Conservation (phyloP, 305 asterid species). For the Fraxinus paxiana region DNA sequence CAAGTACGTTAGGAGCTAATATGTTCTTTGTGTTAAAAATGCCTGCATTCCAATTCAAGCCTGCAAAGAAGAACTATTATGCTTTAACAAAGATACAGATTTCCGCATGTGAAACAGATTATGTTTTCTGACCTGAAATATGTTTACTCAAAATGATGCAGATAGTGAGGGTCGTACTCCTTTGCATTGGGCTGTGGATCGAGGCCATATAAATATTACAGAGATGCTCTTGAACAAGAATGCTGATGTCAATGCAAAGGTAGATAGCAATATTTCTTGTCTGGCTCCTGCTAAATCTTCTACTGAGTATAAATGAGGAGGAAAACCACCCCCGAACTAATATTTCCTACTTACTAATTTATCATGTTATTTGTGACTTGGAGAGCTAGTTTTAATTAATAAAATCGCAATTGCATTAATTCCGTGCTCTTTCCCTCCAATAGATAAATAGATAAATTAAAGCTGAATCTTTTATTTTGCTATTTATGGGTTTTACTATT, state of each 20-base stretch:
- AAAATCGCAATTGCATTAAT: not conserved
- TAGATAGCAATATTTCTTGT: constrained; percentile 21
- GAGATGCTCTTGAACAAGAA: constrained; percentile 63
- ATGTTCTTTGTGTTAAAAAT: not conserved
- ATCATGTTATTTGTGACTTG: not conserved
- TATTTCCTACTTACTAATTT: not conserved
- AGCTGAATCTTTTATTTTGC: not conserved
- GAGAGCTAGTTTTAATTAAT: not conserved
- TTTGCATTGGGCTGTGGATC: constrained; percentile 98
- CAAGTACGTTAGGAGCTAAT: not conserved
- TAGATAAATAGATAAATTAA: not conserved
- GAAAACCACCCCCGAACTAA: not conserved
- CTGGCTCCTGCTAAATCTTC: not conserved
- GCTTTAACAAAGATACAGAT: not conserved
- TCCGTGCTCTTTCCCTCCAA: not conserved
- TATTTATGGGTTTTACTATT: not conserved
- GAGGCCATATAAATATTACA: constrained; percentile 69
- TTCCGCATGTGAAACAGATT: not conserved
- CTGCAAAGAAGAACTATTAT: not conserved
- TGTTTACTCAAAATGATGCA: constrained; percentile 35
- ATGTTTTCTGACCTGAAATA: not conserved
- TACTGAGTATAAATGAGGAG: not conserved
- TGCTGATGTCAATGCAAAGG: constrained; percentile 87
- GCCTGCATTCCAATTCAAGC: constrained; percentile 6
- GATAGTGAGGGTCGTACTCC: constrained; percentile 98